Base-by-base conservation (phyloP, 1,284 basidiomycete species). In the Microbotryomycetes sp. region DNA sequence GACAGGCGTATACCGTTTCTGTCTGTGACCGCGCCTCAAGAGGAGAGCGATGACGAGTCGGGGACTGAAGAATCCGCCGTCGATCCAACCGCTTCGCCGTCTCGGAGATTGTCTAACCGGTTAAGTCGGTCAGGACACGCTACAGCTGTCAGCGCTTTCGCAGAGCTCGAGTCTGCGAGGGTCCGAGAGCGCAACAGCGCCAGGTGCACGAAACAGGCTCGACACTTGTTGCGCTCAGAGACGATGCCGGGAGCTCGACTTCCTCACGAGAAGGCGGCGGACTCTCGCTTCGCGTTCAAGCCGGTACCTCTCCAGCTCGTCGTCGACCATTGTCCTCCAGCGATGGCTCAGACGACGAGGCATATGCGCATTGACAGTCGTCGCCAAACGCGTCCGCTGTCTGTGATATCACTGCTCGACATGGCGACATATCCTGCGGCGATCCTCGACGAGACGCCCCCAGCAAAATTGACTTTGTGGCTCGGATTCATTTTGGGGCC, bases 401-500 rank as follows among this genome's bases (percentile, higher is more conserved):
- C 49, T 41, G 13, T 55, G 54, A 48, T 54, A 56, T 6, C 49
- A 57, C 18, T 16, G 58, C 31, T 35, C 51, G 18, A 60, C 28
- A 3, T 59, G 45, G 55, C 27, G 7, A 45, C 54, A 15, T 53
- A 55, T 3, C 62, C 64, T 1, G 56, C 53, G 7, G 51, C 57
- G 16, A 48, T 56, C 31, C 50, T 65, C 15, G 66, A 68, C 52
- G 58, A 60, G 55, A 55, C 60, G 21, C 57, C 61, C 1, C 66
- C 68, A 13, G 64, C 68, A 16, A 68, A 64, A 53, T 54, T 69
- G 2, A 35, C 54, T 21, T 65, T 69, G 50, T 50, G 65, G 45
- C 56, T 58, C 5, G 68, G 68, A 15, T 66, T 67, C 56, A 16
- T 67, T 6, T 29, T 67, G 21, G 67, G 65, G 3, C 68, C 68